Evolutionary conservation across 2,329 filamentous ascomycete species (phyloP).

Genomic region (Trichoderma semiorbis): DNA sequence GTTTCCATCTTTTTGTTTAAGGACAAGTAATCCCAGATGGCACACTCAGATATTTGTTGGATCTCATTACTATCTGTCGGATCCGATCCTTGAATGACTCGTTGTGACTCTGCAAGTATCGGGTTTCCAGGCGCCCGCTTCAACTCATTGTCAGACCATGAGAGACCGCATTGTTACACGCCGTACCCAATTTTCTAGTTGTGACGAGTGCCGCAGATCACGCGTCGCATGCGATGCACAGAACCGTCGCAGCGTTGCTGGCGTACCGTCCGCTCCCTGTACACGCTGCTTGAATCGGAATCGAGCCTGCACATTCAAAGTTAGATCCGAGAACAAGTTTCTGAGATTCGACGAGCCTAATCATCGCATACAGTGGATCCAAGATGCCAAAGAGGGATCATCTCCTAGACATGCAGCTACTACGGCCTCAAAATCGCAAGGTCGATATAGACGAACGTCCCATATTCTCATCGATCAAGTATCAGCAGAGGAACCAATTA

Average conservation of each 20-base stretch:
- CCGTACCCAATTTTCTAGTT: slow-evolving; percentile 1
- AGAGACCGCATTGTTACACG: neutral
- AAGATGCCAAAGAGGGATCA: neutral
- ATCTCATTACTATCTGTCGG: neutral
- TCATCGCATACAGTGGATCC: neutral
- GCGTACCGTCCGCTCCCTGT: neutral
- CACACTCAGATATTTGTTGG: neutral
- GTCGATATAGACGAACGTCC: neutral
- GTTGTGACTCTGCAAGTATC: neutral
- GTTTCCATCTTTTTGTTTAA: neutral
- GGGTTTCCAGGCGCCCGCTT: neutral
- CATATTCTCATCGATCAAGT: neutral
- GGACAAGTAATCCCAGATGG: neutral
- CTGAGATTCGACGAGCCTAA: neutral
- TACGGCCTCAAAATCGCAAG: neutral
- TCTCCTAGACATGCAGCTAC: neutral
- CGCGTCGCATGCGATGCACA: neutral
- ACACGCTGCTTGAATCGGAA: neutral
- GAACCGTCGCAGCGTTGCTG: slow-evolving; percentile 1
- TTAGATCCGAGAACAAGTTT: neutral
- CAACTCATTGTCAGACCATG: neutral
- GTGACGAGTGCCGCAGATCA: neutral
- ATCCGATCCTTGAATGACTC: neutral
- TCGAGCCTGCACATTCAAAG: neutral
- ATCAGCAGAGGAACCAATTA: neutral